A percentile compares a stretch with the other conserved stretches of the same genome.
phyloP scores from a whole-genome alignment of 371 early-diverging fungal species.

The Mucor lusitanicus region DNA sequence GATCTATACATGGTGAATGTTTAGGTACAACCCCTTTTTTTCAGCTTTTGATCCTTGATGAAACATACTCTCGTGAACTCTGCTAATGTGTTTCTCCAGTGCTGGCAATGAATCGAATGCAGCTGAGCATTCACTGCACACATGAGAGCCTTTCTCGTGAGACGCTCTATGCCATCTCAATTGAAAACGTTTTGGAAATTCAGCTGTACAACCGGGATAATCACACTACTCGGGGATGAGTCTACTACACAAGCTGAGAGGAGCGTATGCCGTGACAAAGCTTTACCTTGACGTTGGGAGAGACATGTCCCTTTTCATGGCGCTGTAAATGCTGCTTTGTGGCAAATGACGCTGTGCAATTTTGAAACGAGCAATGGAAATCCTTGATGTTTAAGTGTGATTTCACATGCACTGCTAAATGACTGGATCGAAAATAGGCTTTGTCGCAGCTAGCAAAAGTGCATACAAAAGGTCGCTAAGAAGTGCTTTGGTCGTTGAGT shows the following conservation, averaged over 20 bases:
- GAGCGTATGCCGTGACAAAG: not conserved
- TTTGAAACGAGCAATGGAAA: constrained; percentile 36
- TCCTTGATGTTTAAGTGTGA: constrained; percentile 51
- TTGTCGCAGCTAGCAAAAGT: constrained; percentile 56
- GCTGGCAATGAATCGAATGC: constrained; percentile 56
- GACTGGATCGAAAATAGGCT: constrained; percentile 54
- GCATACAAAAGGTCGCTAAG: constrained; percentile 60
- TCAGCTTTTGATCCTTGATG: not conserved
- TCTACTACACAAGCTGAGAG: not conserved
- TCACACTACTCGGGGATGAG: constrained; percentile 36
- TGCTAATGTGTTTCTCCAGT: constrained; percentile 53
- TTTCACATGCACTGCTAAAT: constrained; percentile 60
- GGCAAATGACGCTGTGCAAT: constrained; percentile 38
- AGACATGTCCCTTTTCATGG: constrained; percentile 47
- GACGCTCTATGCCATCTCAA: constrained; percentile 55
- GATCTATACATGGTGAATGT: constrained; percentile 25
- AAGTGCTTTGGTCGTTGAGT: not conserved
- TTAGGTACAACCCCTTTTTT: not conserved
- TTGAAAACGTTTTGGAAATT: constrained; percentile 58
- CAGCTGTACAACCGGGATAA: constrained; percentile 52
- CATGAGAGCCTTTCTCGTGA: constrained; percentile 35
- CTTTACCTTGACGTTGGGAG: constrained; percentile 14
- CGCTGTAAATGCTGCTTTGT: constrained; percentile 49
- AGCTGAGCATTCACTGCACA: constrained; percentile 42
- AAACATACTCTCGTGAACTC: constrained; percentile 54